Evolutionary conservation across 2,329 filamentous ascomycete species (phyloP), one percentile per base, ranked within the genome.

Genomic region (Aaosphaeria pasadenensis): DNA sequence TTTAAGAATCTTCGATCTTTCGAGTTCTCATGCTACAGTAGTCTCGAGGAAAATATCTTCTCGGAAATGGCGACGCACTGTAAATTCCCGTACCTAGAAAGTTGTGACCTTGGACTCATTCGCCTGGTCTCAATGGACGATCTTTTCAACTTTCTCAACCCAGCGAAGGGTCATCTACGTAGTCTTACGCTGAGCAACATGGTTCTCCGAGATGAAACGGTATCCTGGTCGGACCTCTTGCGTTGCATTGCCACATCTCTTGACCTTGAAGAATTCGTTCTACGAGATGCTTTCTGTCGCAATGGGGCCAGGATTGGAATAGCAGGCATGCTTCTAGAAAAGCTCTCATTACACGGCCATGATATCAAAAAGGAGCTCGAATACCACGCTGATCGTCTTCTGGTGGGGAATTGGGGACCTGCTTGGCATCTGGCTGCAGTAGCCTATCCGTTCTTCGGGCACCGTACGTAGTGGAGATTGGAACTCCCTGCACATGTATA

Each of bases 1-100:
- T 56, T 52, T 24, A 45, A 9, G 1, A 58, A 57, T 9, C 32
- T 67, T 6, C 40, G 39, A 1, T 6, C 32, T 0, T 30, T 66
- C 7, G 54, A 54, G 5, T 13, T 67, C 7, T 60, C 56, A 17
- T 64, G 57, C 43, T 62, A 56, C 30, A 64, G 58, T 35, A 52
- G 30, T 11, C 49, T 66, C 4, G 60, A 67, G 13, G 44, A 33
- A 0, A 49, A 66, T 33, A 38, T 64, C 0, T 57, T 67, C 17
- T 47, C 47, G 2, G 52, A 59, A 11, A 57, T 66, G 51, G 58
- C 60, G 6, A 46, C 46, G 6, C 51, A 58, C 31, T 64, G 60
- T 11, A 36, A 11, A 4, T 63, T 58, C 11, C 31, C 46, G 3
- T 41, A 42, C 5, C 32, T 66, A 11, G 47, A 53, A 28, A 40